phyloP scores from a whole-genome alignment of 306 rosid species.

The Dryas drummondii region DNA sequence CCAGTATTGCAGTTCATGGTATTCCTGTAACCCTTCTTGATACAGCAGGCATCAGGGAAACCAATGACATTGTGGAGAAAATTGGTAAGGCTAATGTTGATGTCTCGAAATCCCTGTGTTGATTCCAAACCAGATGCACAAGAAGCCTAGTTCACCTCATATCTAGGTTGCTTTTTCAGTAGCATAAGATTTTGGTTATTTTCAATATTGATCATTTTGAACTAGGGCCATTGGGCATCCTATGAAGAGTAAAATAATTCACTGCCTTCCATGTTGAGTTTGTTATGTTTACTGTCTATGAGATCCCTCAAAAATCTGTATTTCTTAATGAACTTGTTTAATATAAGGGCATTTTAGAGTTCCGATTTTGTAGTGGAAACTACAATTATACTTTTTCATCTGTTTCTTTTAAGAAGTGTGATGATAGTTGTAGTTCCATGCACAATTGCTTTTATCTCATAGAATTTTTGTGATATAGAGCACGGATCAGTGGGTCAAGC shows the following conservation, averaged over 20 bases:
- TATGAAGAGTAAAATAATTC: background rate
- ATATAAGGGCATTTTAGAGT: background rate
- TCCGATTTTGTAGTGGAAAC: background rate
- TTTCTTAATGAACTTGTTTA: background rate
- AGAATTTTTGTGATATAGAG: background rate
- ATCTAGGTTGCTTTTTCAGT: background rate
- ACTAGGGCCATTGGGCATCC: background rate
- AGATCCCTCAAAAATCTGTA: background rate
- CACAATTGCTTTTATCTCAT: background rate
- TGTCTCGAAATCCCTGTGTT: background rate
- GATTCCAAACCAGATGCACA: slow-evolving; percentile 1
- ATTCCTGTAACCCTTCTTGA: slow-evolving; percentile 95
- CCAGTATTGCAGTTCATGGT: slow-evolving; percentile 68
- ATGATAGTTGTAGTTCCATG: background rate
- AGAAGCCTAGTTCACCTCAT: background rate
- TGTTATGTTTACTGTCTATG: background rate
- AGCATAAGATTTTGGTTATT: background rate
- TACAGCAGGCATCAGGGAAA: slow-evolving; percentile 97
- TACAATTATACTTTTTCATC: background rate
- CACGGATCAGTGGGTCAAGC: background rate
- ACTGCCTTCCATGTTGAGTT: background rate
- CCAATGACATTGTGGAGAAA: slow-evolving; percentile 89
- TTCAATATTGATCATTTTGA: background rate
- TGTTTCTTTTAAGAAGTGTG: background rate
- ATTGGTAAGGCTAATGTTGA: slow-evolving; percentile 56